A percentile compares a stretch with the other conserved stretches of the same genome.
phyloP scores from a whole-genome alignment of 805 yeast species.

The Debaryomyces hansenii region DNA sequence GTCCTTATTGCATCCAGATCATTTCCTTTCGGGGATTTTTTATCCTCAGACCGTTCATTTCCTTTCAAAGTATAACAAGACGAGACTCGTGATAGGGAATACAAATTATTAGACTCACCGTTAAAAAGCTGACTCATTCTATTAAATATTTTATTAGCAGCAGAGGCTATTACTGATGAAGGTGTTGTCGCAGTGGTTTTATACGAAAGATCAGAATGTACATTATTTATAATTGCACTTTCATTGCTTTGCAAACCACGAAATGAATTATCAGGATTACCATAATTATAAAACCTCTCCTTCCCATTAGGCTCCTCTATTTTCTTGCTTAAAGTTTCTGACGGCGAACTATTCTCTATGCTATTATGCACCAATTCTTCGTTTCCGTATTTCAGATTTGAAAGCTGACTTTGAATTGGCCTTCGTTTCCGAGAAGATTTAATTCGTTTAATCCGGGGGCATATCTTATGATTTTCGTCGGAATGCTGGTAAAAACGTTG shows the following conservation, averaged over 20 bases:
- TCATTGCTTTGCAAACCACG: constrained; percentile 4
- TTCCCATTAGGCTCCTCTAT: background rate
- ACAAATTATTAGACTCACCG: constrained; percentile 17
- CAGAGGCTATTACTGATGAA: constrained; percentile 1
- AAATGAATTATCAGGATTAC: constrained; percentile 21
- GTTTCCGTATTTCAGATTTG: no score
- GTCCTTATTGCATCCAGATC: background rate
- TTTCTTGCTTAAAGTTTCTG: no score
- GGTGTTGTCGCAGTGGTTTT: background rate
- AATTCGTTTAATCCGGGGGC: no score
- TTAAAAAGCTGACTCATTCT: constrained; percentile 14
- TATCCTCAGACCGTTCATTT: background rate
- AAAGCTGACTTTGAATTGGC: no score
- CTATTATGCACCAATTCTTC: no score
- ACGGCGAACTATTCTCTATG: no score
- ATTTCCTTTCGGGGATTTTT: background rate
- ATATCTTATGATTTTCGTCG: no score
- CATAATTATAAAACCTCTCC: background rate
- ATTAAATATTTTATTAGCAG: constrained; percentile 12
- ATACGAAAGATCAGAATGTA: background rate
- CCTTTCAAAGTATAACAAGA: background rate
- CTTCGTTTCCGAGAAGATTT: no score
- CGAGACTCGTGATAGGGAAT: constrained; percentile 14
- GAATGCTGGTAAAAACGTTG: no score
- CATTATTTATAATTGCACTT: background rate